Percentiles rank a stretch among this genome's conserved stretches.
These are phyloP conservation scores for Hansenula sp. DNA, from an alignment of 1,139 yeast genomes.

Conservation along the genomic window DNA sequence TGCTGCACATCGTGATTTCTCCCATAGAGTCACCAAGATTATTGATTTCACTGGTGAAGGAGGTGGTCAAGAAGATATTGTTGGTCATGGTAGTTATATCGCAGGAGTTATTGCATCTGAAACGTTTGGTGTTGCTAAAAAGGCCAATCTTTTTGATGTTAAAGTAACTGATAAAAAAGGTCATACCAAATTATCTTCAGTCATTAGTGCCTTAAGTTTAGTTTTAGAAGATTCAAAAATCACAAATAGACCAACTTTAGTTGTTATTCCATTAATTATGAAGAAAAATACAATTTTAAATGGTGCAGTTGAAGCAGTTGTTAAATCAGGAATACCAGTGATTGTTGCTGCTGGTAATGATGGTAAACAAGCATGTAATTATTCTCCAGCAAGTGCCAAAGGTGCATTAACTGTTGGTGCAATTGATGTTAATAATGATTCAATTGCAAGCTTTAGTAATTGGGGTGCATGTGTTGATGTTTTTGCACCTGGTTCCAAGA, in stretches of 20 bases:
- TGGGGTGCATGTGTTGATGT: constrained; percentile 63
- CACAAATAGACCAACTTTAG: constrained; percentile 44
- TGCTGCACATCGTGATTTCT: constrained; percentile 30
- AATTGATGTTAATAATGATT: constrained; percentile 36
- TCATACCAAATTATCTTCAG: constrained; percentile 43
- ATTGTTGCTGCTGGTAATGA: constrained; percentile 70
- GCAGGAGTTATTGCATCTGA: constrained; percentile 61
- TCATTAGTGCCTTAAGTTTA: constrained; percentile 42
- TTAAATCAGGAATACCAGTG: constrained; percentile 53
- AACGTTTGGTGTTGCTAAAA: constrained; percentile 60
- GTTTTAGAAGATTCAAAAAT: constrained; percentile 34
- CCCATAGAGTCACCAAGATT: constrained; percentile 29
- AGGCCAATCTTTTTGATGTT: constrained; percentile 56
- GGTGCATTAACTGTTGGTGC: constrained; percentile 63
- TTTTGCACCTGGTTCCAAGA: constrained; percentile 55
- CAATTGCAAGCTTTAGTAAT: constrained; percentile 56
- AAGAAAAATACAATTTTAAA: constrained; percentile 51
- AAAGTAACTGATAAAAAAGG: constrained; percentile 49
- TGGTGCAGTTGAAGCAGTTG: constrained; percentile 55
- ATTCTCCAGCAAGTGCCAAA: constrained; percentile 58
- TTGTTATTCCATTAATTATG: constrained; percentile 62
- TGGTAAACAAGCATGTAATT: constrained; percentile 57
- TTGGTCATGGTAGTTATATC: constrained; percentile 43
- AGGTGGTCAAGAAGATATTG: constrained; percentile 22
- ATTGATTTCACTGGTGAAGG: constrained; percentile 24